These are phyloP conservation scores for Quercus engelmannii DNA, from an alignment of 306 rosid genomes.

Conservation along the genomic window DNA sequence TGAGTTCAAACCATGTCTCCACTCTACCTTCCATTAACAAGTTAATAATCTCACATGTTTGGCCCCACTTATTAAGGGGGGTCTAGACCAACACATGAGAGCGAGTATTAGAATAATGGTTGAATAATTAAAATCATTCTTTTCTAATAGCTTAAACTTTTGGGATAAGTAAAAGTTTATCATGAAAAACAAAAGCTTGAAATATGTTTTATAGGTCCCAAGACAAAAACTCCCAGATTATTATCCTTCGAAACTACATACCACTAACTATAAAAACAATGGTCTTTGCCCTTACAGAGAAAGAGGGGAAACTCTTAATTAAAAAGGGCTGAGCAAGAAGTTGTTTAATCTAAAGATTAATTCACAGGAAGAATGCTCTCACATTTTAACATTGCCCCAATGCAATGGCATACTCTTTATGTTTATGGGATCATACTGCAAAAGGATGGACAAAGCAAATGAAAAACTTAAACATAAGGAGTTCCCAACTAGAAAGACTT, in stretches of 20 bases:
- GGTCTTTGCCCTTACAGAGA: background rate
- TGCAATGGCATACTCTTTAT: background rate
- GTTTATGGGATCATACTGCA: constrained; percentile 2
- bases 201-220: background rate
- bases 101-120: too few species aligned
- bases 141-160: too few species aligned
- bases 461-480: constrained; percentile 1
- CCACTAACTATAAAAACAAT: background rate
- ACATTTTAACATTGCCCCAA: constrained; percentile 6
- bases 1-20: too few species aligned
- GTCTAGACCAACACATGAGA: too few species aligned
- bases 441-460: constrained; percentile 9
- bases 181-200: background rate
- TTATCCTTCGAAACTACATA: background rate
- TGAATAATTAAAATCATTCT: too few species aligned
- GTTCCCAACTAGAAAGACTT: constrained; percentile 33
- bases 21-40: too few species aligned
- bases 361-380: constrained; percentile 8
- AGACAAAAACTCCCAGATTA: background rate
- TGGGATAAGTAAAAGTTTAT: too few species aligned
- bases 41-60: too few species aligned
- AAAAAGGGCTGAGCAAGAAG: background rate
- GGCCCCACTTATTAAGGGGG: too few species aligned
- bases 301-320: background rate
- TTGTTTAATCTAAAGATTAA: background rate